Percentiles rank a stretch among this genome's conserved stretches.
These are phyloP conservation scores for Leonotis leonurus DNA, from an alignment of 257 asterid genomes.

Conservation along the genomic window DNA sequence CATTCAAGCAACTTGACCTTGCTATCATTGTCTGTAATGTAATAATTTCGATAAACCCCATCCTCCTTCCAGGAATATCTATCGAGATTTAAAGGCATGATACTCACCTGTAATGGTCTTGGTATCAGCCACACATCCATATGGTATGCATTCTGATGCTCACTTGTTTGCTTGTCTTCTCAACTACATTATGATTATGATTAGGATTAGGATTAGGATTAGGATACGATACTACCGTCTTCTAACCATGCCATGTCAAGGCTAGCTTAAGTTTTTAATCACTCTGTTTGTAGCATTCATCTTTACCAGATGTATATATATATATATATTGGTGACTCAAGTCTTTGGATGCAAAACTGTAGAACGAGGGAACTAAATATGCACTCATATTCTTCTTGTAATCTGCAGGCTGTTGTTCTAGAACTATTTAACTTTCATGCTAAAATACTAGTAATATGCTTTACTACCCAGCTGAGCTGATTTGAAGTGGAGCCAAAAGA, in stretches of 20 bases:
- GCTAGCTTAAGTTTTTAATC: background rate
- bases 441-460: background rate
- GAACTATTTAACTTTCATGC: background rate
- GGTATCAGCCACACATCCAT: constrained; percentile 49
- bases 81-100: constrained; percentile 68
- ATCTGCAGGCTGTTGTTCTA: constrained; percentile 2
- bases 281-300: background rate
- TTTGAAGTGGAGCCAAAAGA: too few relatives aligned
- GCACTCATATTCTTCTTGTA: background rate
- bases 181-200: background rate
- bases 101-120: constrained; percentile 61
- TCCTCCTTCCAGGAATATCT: constrained; percentile 41
- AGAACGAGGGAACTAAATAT: background rate
- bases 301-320: too few relatives aligned
- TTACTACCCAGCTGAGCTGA: too few relatives aligned
- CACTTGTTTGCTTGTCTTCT: constrained; percentile 2
- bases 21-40: constrained; percentile 10
- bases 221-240: too few relatives aligned
- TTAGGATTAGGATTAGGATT: too few relatives aligned
- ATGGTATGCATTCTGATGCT: constrained; percentile 24
- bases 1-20: background rate
- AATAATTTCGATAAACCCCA: too few relatives aligned
- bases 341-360: background rate
- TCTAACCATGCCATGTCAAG: too few relatives aligned
- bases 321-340: too few relatives aligned